Conservation (phyloP, 2,329 filamentous ascomycete genomes). For the Penicillium sp. region DNA sequence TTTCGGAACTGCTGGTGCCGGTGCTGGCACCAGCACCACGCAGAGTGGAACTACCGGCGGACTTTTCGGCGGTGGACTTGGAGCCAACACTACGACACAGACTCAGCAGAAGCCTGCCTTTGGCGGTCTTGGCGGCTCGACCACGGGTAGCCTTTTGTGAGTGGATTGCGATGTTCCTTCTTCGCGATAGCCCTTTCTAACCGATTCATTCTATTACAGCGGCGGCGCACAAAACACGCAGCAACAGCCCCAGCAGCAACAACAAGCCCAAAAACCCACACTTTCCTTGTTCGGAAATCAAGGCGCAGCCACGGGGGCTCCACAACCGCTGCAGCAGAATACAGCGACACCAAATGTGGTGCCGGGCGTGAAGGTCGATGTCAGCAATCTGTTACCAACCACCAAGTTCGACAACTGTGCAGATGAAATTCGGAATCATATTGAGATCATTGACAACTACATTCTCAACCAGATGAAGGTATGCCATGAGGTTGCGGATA, state of each 20-base stretch:
- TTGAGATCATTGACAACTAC: conserved; percentile 73
- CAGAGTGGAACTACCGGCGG: conserved; percentile 11
- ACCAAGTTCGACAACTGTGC: conserved; percentile 90
- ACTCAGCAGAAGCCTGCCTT: conserved; percentile 37
- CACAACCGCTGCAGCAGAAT: conserved; percentile 35
- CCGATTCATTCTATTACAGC: conserved; percentile 2
- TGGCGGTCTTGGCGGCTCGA: conserved; percentile 30
- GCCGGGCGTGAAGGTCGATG: conserved; percentile 74
- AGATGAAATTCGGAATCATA: conserved; percentile 73
- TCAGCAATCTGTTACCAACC: conserved; percentile 75
- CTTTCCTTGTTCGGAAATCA: conserved; percentile 41
- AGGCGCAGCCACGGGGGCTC: conserved; percentile 22
- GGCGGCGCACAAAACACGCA: conserved; percentile 27
- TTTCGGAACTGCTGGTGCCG: background rate
- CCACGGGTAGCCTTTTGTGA: conserved; percentile 36
- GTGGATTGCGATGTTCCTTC: conserved; percentile 6
- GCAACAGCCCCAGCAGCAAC: conserved; percentile 31
- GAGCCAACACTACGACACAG: conserved; percentile 28
- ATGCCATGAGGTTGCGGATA: conserved; percentile 72
- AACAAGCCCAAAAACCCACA: conserved; percentile 48
- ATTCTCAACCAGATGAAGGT: conserved; percentile 74
- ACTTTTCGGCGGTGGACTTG: conserved; percentile 16
- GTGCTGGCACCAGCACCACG: conserved; percentile 5
- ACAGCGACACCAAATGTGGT: conserved; percentile 42
- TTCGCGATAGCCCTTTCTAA: background rate